Conservation (phyloP, 225 moss, liverwort and hornwort species). For the Climacium dendroides region DNA sequence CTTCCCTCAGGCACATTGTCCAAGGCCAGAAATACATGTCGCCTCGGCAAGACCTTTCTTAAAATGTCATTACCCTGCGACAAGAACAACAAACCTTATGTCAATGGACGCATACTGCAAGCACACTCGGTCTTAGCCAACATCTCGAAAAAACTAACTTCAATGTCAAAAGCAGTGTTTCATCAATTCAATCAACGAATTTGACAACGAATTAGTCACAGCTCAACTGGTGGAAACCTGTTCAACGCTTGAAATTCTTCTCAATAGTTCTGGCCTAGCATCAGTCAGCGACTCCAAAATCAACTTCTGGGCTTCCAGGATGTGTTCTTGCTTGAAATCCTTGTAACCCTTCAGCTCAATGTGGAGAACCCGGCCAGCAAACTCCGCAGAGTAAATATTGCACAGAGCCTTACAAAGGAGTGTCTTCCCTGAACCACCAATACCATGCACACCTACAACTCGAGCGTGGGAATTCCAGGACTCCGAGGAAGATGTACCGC, state of each 20-base stretch:
- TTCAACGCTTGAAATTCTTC: neutral
- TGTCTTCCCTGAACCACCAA: neutral
- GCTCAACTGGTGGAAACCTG: neutral
- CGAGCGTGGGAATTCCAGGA: accelerated
- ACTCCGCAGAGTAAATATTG: neutral
- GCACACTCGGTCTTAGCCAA: neutral
- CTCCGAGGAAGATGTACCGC: too few relatives aligned
- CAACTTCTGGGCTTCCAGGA: neutral
- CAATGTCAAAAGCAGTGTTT: neutral
- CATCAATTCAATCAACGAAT: neutral
- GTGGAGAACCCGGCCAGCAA: neutral
- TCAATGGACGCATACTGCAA: neutral
- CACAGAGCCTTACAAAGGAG: neutral
- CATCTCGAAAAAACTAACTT: neutral
- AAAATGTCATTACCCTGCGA: neutral
- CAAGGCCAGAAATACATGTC: neutral
- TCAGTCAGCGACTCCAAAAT: neutral
- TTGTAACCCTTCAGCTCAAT: neutral
- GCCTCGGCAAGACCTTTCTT: accelerated
- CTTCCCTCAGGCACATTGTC: neutral
- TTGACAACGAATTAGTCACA: accelerated
- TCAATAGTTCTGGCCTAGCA: neutral
- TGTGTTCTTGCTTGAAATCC: neutral
- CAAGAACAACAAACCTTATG: neutral
- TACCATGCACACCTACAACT: neutral